Evolutionary conservation across 2,329 filamentous ascomycete species (phyloP).

Genomic region (Penicillium paneum): DNA sequence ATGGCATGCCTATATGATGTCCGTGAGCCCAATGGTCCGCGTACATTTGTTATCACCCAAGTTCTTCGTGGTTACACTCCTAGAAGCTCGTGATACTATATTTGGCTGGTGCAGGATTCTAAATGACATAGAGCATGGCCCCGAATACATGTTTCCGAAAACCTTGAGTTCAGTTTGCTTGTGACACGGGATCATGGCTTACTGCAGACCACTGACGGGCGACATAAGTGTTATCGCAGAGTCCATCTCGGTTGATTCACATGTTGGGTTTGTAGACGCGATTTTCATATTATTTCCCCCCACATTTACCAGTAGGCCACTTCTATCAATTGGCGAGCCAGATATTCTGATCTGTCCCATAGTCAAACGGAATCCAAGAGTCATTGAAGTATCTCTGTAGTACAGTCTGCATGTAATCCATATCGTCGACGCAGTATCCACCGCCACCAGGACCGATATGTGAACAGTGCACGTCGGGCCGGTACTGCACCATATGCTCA

Average conservation of each 20-base stretch:
- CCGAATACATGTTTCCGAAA: no score
- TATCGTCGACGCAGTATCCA: slow-evolving; percentile 30
- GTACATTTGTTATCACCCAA: background rate
- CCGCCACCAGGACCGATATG: slow-evolving; percentile 30
- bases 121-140: background rate
- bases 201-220: no score
- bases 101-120: background rate
- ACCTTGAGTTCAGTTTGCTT: background rate
- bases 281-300: background rate
- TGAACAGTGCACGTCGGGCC: slow-evolving; percentile 26
- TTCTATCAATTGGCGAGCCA: slow-evolving; percentile 9
- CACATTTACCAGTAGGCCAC: no score
- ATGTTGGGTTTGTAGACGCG: no score
- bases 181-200: background rate
- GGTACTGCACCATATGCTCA: slow-evolving; percentile 29
- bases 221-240: no score
- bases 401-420: slow-evolving; percentile 23
- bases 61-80: background rate
- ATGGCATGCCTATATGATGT: background rate
- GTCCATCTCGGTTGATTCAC: no score
- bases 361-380: slow-evolving; percentile 26
- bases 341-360: slow-evolving; percentile 18
- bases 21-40: no score
- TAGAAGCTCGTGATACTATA: background rate
- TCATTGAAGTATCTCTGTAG: slow-evolving; percentile 23